Evolutionary conservation across 2,329 filamentous ascomycete species (phyloP).

Genomic region (Colletotrichum trifolii): DNA sequence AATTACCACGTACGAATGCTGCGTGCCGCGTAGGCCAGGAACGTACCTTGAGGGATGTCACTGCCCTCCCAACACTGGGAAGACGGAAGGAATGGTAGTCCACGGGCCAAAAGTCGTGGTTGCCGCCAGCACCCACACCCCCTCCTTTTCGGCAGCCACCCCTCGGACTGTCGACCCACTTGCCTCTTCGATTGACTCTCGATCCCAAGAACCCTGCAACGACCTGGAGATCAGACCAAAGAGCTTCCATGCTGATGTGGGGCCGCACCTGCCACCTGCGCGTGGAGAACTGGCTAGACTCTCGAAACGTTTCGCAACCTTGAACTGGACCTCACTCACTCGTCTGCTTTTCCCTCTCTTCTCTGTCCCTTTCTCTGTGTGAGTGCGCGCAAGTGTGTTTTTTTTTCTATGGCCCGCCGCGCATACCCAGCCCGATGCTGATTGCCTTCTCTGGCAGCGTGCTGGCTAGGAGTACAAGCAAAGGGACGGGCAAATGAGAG

Average conservation of each 20-base stretch:
- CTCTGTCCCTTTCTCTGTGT: not conserved
- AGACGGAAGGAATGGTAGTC: too few relatives aligned
- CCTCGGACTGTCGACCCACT: conserved; percentile 3
- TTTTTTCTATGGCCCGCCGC: too few relatives aligned
- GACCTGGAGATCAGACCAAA: conserved; percentile 49
- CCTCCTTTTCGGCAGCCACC: not conserved
- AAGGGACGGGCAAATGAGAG: not conserved
- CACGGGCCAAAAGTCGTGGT: too few relatives aligned
- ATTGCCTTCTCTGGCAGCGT: too few relatives aligned
- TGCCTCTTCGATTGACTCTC: conserved; percentile 34
- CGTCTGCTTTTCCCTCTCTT: not conserved
- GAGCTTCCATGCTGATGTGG: conserved; percentile 44
- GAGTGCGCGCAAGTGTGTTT: too few relatives aligned
- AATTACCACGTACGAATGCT: too few relatives aligned
- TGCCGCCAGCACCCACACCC: not conserved
- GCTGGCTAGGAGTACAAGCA: not conserved
- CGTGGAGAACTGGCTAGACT: conserved; percentile 35
- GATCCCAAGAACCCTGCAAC: conserved; percentile 38
- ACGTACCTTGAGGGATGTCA: too few relatives aligned
- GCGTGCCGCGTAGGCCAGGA: too few relatives aligned
- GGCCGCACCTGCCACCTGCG: conserved; percentile 36
- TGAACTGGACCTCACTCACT: conserved; percentile 25
- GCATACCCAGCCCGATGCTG: too few relatives aligned
- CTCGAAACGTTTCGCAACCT: conserved; percentile 33
- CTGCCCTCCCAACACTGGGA: too few relatives aligned